Evolutionary conservation across 129 eudicot genomes (phyloP), one percentile per base, ranked within the genome.

Genomic region (Erigeron canadensis): DNA sequence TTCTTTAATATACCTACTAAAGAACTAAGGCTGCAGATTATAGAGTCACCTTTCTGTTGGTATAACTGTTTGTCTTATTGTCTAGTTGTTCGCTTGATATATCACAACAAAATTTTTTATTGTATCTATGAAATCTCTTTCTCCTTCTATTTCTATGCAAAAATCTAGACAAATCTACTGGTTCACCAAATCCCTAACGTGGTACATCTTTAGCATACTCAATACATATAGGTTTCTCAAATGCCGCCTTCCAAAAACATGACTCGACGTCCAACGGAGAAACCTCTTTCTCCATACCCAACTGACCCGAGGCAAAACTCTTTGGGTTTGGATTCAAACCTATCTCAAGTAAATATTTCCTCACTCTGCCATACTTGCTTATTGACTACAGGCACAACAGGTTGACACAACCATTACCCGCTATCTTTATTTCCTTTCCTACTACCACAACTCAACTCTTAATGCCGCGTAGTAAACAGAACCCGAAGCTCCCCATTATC

Each of bases 301-400:
- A 78, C 13, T 82, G 89, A 74, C 77, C 84, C 62, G 70, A 70
- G 15, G 96, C 84, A 84, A 94, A 94, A 37, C 43, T 70, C 87
- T 86, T 94, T 19, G 99, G 76, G n/a, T 84, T 94, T 94, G 0
- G 86, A 80, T 80, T 94, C 99, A 76, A 87, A 94, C 79, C 90
- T 93, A 16, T 94, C 97, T 75, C 90, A 73, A 0, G 99, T 89
- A 76, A 89, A 94, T 53, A 84, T 63, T 59, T 90, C 97, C 77
- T 97, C 99, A 71, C 99, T 94, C 69, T 94, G 99, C 99, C 99
- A 94, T 39, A 94, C 99, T 80, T 94, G 99, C 82, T 87, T 94
- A 63, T 86, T 82, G 18, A 73, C 87, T 7, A 65, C 75, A 4
- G 71, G 67, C 42, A 72, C 81, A 63, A 5, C 80, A 34, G n/a